Evolutionary conservation across 768 basidiomycete species (phyloP), one percentile per base, ranked within the genome.

Genomic region (Collybia sordida): DNA sequence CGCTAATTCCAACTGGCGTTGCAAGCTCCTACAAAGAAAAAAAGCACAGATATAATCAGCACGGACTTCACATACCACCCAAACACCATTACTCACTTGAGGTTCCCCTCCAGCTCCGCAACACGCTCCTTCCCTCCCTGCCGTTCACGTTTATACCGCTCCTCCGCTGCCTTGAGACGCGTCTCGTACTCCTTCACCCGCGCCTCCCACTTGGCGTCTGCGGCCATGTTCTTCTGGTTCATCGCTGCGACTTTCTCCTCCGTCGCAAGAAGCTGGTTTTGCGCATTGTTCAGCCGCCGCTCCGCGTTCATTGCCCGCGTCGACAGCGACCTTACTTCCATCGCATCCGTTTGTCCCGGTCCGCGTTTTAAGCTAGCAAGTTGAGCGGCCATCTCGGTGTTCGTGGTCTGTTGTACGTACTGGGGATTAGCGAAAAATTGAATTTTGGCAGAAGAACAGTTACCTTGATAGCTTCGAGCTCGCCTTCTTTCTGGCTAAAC

Each of bases 161-260:
- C 95, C 60, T 93, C 92, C 0, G 91, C 91, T 0, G 85, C 83
- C 65, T 85, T 86, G 54, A 94, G 62, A 15, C 90, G 72, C 12
- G 81, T 64, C 69, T 97, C 93, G 59, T 95, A 94, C 68, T 98
- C 95, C 66, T 86, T 88, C 39, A 98, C 90, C n/a, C 95, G 77
- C 0, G 88, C 91, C 60, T 95, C 94, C 93, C 95, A 98, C 67
- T 95, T 96, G 45, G 71, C 73, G 57, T 97, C 94, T 0, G 90
- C 88, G 0, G 72, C 73, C 0, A 75, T 72, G 31, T 79, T 88
- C 73, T 85, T 88, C 69, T 84, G 77, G 56, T 86, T 88, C 68
- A 90, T 78, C 35, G 72, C 66, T 1, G 86, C 82, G 42, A 95
- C 78, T 69, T 87, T 88, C 68, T 95, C 92, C 63, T 98, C 96